phyloP scores from a whole-genome alignment of 2,329 filamentous ascomycete genomes.

The Microdochium nivale region DNA sequence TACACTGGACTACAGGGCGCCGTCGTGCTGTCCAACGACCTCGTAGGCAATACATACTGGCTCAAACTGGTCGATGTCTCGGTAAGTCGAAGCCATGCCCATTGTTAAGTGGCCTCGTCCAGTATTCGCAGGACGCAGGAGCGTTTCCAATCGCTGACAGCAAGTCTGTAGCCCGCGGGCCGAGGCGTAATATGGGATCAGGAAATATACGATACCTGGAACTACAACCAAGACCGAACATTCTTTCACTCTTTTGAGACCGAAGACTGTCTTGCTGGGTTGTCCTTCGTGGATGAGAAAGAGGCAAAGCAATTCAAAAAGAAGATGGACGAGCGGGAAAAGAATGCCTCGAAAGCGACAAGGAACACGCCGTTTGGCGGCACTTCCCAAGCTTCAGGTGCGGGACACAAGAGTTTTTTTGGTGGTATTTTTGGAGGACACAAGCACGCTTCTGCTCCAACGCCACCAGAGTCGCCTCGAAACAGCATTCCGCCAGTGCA shows the following conservation, averaged over 20 bases:
- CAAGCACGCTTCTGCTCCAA: conserved; percentile 49
- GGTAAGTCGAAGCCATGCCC: conserved; percentile 50
- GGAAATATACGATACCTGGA: conserved; percentile 92
- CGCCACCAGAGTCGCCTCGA: conserved; percentile 49
- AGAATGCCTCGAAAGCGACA: conserved; percentile 87
- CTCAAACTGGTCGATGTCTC: conserved; percentile 96
- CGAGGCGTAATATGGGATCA: conserved; percentile 93
- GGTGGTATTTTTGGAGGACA: conserved; percentile 54
- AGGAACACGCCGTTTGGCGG: conserved; percentile 67
- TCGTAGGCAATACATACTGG: conserved; percentile 95
- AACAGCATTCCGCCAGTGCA: conserved; percentile 24
- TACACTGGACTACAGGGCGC: conserved; percentile 92
- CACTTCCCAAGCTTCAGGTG: conserved; percentile 29
- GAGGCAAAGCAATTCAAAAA: conserved; percentile 95
- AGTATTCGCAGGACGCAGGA: no score
- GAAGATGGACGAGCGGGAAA: conserved; percentile 94
- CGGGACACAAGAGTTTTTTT: conserved; percentile 39
- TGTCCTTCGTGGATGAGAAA: conserved; percentile 95
- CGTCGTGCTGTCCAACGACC: conserved; percentile 81
- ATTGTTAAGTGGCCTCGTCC: no score
- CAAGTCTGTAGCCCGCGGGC: conserved; percentile 50
- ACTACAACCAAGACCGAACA: conserved; percentile 92
- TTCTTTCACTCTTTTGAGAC: conserved; percentile 98
- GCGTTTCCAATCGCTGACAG: no score
- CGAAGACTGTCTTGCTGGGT: conserved; percentile 79